Percentiles rank a stretch among this genome's conserved stretches.
Conservation (phyloP, 768 basidiomycete genomes). For the Agrocybe praecox region DNA sequence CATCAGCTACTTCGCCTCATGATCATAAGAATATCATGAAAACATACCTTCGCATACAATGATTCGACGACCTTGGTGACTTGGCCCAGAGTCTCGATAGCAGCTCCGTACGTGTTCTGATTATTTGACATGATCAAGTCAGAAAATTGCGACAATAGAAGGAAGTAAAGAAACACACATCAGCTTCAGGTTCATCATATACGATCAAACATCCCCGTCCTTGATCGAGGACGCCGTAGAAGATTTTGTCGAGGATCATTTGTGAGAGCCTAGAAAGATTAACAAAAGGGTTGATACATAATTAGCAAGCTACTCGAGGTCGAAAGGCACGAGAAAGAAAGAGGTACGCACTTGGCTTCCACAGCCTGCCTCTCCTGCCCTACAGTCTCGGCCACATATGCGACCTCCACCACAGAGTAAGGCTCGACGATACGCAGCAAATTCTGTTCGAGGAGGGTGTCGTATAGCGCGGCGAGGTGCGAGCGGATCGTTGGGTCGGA, state of each 20-base stretch:
- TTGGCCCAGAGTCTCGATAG: slow-evolving; percentile 87
- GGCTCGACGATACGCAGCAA: slow-evolving; percentile 94
- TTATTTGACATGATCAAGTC: background rate
- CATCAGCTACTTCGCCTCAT: no score
- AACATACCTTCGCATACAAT: slow-evolving; percentile 78
- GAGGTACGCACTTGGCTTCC: slow-evolving; percentile 77
- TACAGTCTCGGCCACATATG: slow-evolving; percentile 84
- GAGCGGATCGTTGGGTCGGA: slow-evolving; percentile 95
- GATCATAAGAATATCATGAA: no score
- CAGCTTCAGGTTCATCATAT: slow-evolving; percentile 85
- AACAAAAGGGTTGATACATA: background rate
- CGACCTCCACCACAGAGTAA: slow-evolving; percentile 90
- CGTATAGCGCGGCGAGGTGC: slow-evolving; percentile 92
- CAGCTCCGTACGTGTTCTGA: slow-evolving; percentile 86
- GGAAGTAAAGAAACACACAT: slow-evolving; percentile 53
- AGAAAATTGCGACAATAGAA: background rate
- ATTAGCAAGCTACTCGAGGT: background rate
- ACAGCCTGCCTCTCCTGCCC: slow-evolving; percentile 88
- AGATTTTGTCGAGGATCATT: slow-evolving; percentile 96
- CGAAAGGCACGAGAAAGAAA: background rate
- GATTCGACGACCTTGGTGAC: slow-evolving; percentile 94
- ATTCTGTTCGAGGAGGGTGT: slow-evolving; percentile 96
- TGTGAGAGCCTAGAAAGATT: slow-evolving; percentile 72
- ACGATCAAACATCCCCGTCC: slow-evolving; percentile 89
- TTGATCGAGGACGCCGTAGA: slow-evolving; percentile 96